Percentiles rank a stretch among this genome's conserved stretches.
Evolutionary conservation across 164 flowering plant species (phyloP).

Genomic region (Chimonanthus praecox): DNA sequence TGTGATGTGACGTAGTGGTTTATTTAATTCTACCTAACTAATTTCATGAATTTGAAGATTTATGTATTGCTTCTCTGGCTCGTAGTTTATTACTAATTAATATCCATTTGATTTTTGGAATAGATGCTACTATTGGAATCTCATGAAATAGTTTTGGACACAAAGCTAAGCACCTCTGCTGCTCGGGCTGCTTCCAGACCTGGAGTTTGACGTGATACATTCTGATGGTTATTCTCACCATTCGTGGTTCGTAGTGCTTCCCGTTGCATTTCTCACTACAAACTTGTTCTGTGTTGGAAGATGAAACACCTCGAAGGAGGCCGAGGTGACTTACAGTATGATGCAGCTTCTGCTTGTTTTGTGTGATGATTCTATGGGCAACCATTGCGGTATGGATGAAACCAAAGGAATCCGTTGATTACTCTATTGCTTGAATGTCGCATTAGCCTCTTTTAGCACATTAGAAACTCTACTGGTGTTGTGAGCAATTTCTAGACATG

Average conservation of each 20-base stretch:
- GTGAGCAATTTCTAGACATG: neutral
- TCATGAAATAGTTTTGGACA: neutral
- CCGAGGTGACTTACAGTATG: neutral
- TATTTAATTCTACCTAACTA: too few species aligned
- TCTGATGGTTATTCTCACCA: neutral
- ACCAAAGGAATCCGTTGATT: neutral
- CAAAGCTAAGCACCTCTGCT: neutral
- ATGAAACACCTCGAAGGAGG: neutral
- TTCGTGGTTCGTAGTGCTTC: neutral
- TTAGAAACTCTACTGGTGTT: neutral
- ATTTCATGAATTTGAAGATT: too few species aligned
- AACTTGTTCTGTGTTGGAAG: neutral
- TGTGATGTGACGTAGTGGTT: too few species aligned
- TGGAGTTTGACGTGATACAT: neutral
- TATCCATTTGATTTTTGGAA: neutral
- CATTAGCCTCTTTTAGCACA: neutral
- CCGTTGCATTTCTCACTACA: neutral
- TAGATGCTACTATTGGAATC: conserved; percentile 3
- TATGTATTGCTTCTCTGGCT: too few species aligned
- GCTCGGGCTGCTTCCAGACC: neutral
- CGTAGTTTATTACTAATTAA: too few species aligned
- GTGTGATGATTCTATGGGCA: neutral
- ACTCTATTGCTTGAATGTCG: neutral
- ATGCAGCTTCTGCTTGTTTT: conserved; percentile 1
- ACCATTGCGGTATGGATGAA: neutral